These are phyloP conservation scores for Escallonia herrerae DNA, from an alignment of 129 eudicot genomes.

Conservation along the genomic window DNA sequence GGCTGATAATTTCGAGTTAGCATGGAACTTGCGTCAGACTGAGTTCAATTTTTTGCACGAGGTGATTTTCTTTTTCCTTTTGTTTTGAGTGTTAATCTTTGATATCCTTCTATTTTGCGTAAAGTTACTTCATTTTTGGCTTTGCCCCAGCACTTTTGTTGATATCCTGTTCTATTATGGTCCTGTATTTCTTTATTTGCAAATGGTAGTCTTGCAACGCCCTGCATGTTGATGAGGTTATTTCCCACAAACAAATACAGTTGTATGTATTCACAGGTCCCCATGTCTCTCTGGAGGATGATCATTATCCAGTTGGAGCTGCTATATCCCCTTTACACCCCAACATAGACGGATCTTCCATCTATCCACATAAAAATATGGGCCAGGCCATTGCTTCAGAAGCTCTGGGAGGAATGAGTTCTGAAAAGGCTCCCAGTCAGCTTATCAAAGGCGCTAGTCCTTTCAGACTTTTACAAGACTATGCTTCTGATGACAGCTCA, in stretches of 20 bases:
- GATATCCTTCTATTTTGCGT: too few species aligned
- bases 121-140: too few species aligned
- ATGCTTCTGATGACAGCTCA: conserved; percentile 53
- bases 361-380: conserved; percentile 19
- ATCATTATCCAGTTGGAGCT: background rate
- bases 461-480: conserved; percentile 54
- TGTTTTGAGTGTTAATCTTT: too few species aligned
- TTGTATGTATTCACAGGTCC: conserved; percentile 7
- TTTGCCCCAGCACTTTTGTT: too few species aligned
- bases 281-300: conserved; percentile 15
- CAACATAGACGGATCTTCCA: conserved; percentile 4
- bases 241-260: background rate
- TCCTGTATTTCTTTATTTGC: background rate
- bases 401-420: conserved; percentile 6
- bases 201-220: background rate
- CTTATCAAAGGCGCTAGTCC: conserved; percentile 29
- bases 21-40: too few species aligned
- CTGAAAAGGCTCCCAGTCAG: conserved; percentile 16
- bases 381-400: conserved; percentile 22
- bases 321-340: conserved; percentile 15
- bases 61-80: too few species aligned
- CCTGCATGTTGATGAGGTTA: background rate
- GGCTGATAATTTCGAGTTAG: too few species aligned
- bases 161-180: too few species aligned
- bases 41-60: too few species aligned